Percentiles rank a stretch among this genome's conserved stretches.
Conservation (phyloP, 2,329 filamentous ascomycete species). For the Eutypa lata region DNA sequence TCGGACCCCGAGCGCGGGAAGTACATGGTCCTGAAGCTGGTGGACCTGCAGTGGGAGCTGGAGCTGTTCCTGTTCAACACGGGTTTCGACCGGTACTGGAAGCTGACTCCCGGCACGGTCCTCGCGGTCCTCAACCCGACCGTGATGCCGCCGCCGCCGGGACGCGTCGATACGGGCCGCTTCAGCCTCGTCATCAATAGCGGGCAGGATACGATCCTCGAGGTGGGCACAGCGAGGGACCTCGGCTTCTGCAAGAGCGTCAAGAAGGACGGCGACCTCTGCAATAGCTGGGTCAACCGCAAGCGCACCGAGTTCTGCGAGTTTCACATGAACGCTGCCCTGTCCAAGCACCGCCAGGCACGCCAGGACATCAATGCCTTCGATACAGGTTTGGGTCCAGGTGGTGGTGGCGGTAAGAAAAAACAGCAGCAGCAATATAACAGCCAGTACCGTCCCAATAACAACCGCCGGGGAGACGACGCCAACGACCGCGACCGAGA, state of each 20-base stretch:
- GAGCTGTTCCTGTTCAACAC: constrained; percentile 90
- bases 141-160: constrained; percentile 81
- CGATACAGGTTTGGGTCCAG: constrained; percentile 45
- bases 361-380: constrained; percentile 31
- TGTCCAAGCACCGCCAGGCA: constrained; percentile 58
- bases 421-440: constrained; percentile 6
- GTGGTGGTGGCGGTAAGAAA: constrained; percentile 15
- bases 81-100: constrained; percentile 91
- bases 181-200: constrained; percentile 86
- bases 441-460: constrained; percentile 16
- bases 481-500: constrained; percentile 60
- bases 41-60: constrained; percentile 85
- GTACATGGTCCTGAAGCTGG: constrained; percentile 88
- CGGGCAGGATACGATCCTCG: constrained; percentile 83
- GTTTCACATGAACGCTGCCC: constrained; percentile 80
- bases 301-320: constrained; percentile 89
- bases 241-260: constrained; percentile 83
- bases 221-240: constrained; percentile 81
- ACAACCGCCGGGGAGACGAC: constrained; percentile 33
- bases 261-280: constrained; percentile 79
- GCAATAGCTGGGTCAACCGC: constrained; percentile 81
- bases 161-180: constrained; percentile 71
- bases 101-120: constrained; percentile 85
- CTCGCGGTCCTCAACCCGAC: constrained; percentile 88
- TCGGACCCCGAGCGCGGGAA: constrained; percentile 65